Evolutionary conservation across 192 early-diverging fungal genomes (phyloP).

Genomic region (Backusella tarrabulga): DNA sequence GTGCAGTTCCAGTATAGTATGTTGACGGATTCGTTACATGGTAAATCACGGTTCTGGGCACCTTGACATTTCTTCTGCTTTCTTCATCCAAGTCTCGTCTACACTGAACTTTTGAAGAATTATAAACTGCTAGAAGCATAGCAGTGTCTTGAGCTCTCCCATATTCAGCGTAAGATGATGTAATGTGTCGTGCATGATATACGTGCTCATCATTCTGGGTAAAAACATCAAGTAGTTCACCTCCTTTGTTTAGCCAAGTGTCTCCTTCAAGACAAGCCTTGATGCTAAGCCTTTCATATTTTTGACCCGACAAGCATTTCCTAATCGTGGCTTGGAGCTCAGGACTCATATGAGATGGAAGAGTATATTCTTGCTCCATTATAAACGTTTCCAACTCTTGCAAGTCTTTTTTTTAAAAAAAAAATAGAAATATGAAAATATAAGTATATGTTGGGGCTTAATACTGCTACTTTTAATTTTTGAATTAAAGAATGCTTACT

Average conservation of each 20-base stretch:
- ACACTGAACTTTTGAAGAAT: background rate
- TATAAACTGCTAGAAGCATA: background rate
- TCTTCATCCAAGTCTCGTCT: constrained; percentile 30
- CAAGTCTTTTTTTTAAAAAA: constrained; percentile 17
- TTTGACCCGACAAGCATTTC: constrained; percentile 40
- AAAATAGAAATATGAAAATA: background rate
- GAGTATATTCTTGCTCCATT: constrained; percentile 35
- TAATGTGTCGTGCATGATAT: background rate
- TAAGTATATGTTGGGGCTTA: background rate
- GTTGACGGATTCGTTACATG: constrained; percentile 20
- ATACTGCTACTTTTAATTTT: background rate
- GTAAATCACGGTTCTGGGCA: constrained; percentile 26
- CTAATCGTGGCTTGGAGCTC: constrained; percentile 37
- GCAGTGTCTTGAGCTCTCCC: background rate
- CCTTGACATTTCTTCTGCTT: constrained; percentile 3
- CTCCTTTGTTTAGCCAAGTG: constrained; percentile 39
- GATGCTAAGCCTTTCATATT: constrained; percentile 35
- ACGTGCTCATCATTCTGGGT: background rate
- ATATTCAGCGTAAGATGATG: background rate
- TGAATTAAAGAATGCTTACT: constrained; percentile 14
- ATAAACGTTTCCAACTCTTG: constrained; percentile 48
- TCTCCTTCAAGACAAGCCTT: constrained; percentile 34
- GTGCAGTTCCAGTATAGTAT: constrained; percentile 23
- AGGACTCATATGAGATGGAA: constrained; percentile 36
- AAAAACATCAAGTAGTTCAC: constrained; percentile 16